Base-by-base conservation (phyloP, 768 basidiomycete species). In the Gautieria morchelliformis region DNA sequence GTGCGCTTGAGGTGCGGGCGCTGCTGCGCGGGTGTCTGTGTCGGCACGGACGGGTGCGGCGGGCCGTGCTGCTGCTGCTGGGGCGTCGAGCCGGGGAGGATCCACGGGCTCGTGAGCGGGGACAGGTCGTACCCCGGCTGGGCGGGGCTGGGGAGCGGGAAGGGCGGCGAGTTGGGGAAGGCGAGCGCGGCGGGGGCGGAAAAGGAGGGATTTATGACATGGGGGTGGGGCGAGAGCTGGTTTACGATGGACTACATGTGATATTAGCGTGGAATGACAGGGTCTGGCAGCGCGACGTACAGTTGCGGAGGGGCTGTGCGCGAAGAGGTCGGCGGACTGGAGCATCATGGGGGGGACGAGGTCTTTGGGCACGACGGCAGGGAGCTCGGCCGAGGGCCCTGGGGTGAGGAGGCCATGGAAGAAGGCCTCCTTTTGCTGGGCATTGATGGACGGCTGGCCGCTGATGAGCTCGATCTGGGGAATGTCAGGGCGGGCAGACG, bases 51-150 rank as follows among this genome's bases (percentile, higher is more conserved):
- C 3, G 27, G 27, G 3, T 27, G 27, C 5, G 2, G 27, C 2
- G 27, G 27, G 27, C 2, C 27, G 5, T 27, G 27, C 27, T 27
- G 65, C 17, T 50, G 42, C 39, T 60, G 67, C 17, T 30, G 55
- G 9, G 22, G 42, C 15, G 22, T 12, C 5, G 24, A 30, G 44
- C 19, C 42, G 10, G 87, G 78, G 4, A 82, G 85, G 0, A 91
- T 75, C 86, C 88, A 89, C 1, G 88, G 88, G 61, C 87, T 89
- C 0, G 87, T 87, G 20, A 91, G 71, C 0, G 89, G 88, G 1
- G 87, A 88, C 49, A 91, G 81, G 59, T 91, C 85, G 58, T 84
- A 76, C 58, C 85, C 87, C 27, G 86, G 68, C 56, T 87, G 82
- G 20, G 73, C 69, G 0, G 77, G 73, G 17, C 76, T 75, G 2